Evolutionary conservation across 345 rosid species (phyloP).

Genomic region (Gossypium thurberi): DNA sequence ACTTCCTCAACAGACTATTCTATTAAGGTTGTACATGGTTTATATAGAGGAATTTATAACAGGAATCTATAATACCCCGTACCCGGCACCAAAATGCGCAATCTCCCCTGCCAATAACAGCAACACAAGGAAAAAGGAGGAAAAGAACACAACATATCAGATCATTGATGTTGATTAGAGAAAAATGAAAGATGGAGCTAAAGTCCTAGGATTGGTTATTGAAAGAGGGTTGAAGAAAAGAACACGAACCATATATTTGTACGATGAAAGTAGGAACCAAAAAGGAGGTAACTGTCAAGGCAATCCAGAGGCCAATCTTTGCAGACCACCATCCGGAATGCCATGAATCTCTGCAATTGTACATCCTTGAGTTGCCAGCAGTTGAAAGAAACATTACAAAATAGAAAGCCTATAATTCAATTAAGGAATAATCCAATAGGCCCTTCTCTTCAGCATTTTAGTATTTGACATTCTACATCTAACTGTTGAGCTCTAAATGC

Average conservation of each 20-base stretch:
- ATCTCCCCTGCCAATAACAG: slow-evolving; percentile 60
- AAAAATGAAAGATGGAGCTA: not conserved
- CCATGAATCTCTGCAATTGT: slow-evolving; percentile 64
- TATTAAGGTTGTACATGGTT: slow-evolving; percentile 20
- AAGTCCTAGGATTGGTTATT: not conserved
- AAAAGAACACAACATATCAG: not conserved
- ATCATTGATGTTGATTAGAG: not conserved
- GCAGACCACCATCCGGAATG: slow-evolving; percentile 95
- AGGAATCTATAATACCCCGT: slow-evolving; percentile 58
- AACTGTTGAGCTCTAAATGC: not conserved
- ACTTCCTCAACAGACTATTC: slow-evolving; percentile 9
- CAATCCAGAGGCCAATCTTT: slow-evolving; percentile 61
- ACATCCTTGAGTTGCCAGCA: slow-evolving; percentile 53
- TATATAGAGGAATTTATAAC: slow-evolving; percentile 14
- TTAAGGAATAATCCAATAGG: slow-evolving; percentile 6
- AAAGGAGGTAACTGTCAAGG: slow-evolving; percentile 56
- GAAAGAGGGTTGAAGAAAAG: not conserved
- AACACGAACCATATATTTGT: slow-evolving; percentile 67
- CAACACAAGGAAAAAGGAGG: not conserved
- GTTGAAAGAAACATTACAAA: slow-evolving; percentile 73
- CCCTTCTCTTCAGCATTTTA: not conserved
- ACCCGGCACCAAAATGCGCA: slow-evolving; percentile 99
- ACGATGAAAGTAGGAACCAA: slow-evolving; percentile 62
- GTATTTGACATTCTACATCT: not conserved
- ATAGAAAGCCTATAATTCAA: slow-evolving; percentile 44